Conservation (phyloP, 2,329 filamentous ascomycete species). For the Xylariaceae sp. region DNA sequence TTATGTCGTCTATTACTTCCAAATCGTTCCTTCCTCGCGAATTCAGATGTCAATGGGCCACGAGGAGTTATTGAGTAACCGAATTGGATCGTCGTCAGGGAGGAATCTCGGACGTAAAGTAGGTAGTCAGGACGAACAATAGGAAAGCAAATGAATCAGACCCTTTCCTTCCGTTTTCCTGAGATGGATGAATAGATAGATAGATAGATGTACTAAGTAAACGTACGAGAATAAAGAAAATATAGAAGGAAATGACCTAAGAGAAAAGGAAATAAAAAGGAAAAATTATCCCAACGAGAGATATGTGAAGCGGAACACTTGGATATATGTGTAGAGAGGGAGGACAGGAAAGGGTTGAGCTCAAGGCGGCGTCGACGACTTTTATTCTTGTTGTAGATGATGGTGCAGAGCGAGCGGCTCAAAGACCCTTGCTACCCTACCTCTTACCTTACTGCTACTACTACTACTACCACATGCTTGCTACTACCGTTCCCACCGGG, state of each 20-base stretch:
- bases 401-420: constrained; percentile 13
- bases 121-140: no score
- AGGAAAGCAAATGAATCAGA: no score
- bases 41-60: no score
- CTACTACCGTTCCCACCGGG: constrained; percentile 9
- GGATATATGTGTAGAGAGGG: constrained; percentile 3
- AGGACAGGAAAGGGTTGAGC: constrained; percentile 14
- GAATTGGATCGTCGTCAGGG: no score
- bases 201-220: background rate
- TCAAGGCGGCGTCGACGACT: constrained; percentile 17
- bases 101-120: no score
- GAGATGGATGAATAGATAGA: no score
- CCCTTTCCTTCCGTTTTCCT: no score
- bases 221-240: constrained; percentile 5
- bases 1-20: no score
- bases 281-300: constrained; percentile 18
- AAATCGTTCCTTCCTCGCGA: no score
- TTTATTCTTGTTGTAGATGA: constrained; percentile 11
- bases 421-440: background rate
- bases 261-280: constrained; percentile 13
- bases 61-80: no score
- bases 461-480: background rate
- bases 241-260: constrained; percentile 10
- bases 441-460: no score
- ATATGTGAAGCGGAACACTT: constrained; percentile 17